Evolutionary conservation across 768 basidiomycete genomes (phyloP).

Genomic region (Boletus rubropictus): DNA sequence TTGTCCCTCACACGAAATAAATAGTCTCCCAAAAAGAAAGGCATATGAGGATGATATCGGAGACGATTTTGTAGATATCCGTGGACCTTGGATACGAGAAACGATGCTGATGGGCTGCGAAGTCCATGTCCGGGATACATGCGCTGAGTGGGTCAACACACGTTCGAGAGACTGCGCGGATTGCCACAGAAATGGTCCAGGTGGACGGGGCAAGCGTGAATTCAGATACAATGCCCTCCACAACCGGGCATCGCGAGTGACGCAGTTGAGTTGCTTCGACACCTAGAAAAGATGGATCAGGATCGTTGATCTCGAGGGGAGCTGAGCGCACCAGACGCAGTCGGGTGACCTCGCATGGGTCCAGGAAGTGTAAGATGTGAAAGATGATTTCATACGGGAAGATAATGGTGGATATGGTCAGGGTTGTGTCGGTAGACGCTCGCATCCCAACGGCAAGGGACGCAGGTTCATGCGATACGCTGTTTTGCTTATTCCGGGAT

Average conservation of each 20-base stretch:
- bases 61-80: slow-evolving; percentile 9
- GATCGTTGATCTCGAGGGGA: neutral
- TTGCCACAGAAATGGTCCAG: slow-evolving; percentile 22
- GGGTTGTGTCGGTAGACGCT: neutral
- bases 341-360: slow-evolving; percentile 12
- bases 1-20: slow-evolving; percentile 19
- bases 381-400: slow-evolving; percentile 19
- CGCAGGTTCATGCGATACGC: neutral
- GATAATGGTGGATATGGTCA: neutral
- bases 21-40: slow-evolving; percentile 22
- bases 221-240: slow-evolving; percentile 17
- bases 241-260: slow-evolving; percentile 14
- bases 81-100: slow-evolving; percentile 14
- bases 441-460: slow-evolving; percentile 7
- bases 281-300: slow-evolving; percentile 12
- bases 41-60: slow-evolving; percentile 14
- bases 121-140: slow-evolving; percentile 19
- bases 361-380: slow-evolving; percentile 11
- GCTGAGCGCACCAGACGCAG: slow-evolving; percentile 15
- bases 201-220: slow-evolving; percentile 16
- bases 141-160: slow-evolving; percentile 15
- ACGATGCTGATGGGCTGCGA: slow-evolving; percentile 7
- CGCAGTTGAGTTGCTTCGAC: slow-evolving; percentile 12
- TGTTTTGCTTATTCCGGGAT: too few relatives aligned
- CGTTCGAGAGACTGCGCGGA: slow-evolving; percentile 17